These are phyloP conservation scores for Theileria annulata DNA, from an alignment of 169 alveolate species.

Conservation along the genomic window DNA sequence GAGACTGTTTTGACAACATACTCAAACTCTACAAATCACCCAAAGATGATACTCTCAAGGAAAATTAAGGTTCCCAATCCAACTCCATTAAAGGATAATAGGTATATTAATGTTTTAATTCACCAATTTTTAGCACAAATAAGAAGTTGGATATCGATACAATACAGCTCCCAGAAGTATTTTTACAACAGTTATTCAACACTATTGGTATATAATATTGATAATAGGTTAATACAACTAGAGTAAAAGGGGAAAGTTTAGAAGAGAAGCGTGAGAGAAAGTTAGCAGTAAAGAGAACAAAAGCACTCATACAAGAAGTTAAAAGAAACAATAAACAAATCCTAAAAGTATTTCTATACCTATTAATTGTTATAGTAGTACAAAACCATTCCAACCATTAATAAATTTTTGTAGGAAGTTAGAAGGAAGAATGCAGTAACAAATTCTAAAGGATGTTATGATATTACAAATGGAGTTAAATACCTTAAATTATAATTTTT, in stretches of 20 bases:
- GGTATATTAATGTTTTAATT: not conserved
- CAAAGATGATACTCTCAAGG: slow-evolving; percentile 62
- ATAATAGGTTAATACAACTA: slow-evolving; percentile 51
- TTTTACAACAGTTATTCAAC: not conserved
- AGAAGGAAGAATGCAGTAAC: slow-evolving; percentile 39
- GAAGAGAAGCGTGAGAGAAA: slow-evolving; percentile 81
- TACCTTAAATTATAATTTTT: slow-evolving; percentile 36
- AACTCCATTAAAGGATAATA: not conserved
- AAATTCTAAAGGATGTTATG: slow-evolving; percentile 50
- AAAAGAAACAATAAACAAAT: slow-evolving; percentile 76
- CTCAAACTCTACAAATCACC: slow-evolving; percentile 77
- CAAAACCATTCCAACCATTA: not conserved
- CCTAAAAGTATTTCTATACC: slow-evolving; percentile 21
- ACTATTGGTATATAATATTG: not conserved
- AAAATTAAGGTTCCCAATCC: not conserved
- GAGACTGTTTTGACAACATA: slow-evolving; percentile 78
- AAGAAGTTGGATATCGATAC: slow-evolving; percentile 19
- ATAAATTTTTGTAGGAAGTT: slow-evolving; percentile 12
- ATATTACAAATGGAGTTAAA: slow-evolving; percentile 53
- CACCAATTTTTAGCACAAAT: not conserved
- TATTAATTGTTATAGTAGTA: not conserved
- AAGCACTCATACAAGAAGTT: slow-evolving; percentile 73
- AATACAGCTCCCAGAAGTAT: slow-evolving; percentile 31
- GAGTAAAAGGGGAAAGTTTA: slow-evolving; percentile 77
- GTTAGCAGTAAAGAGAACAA: slow-evolving; percentile 78